Evolutionary conservation across 768 basidiomycete genomes (phyloP).

Genomic region (Serendipita sp.): DNA sequence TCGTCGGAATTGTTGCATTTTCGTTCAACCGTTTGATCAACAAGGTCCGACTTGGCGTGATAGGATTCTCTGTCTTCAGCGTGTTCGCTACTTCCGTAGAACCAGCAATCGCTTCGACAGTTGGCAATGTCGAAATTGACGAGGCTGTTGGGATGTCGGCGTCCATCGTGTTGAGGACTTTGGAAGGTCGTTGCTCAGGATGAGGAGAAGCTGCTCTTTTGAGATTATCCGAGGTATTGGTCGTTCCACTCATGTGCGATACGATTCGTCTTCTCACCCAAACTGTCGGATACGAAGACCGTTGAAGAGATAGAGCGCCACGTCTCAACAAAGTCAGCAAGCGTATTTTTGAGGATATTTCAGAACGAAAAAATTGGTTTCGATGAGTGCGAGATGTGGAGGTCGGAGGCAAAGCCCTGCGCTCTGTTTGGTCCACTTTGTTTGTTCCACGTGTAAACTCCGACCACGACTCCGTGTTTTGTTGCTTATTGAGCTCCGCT

Average conservation of each 20-base stretch:
- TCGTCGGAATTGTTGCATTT: slow-evolving; percentile 69
- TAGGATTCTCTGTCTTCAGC: not conserved
- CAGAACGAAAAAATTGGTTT: too few species aligned
- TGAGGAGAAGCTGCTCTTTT: not conserved
- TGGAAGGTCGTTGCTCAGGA: not conserved
- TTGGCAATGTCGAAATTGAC: not conserved
- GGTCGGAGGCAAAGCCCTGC: not conserved
- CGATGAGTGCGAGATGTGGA: too few species aligned
- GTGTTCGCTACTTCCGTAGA: not conserved
- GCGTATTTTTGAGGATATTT: too few species aligned
- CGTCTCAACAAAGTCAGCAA: too few species aligned
- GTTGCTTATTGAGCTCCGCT: too few species aligned
- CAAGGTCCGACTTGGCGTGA: slow-evolving; percentile 21
- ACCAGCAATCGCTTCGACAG: not conserved
- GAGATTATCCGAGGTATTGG: not conserved
- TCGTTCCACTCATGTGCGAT: not conserved
- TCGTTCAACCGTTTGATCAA: slow-evolving; percentile 75
- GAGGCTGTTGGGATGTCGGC: too few species aligned
- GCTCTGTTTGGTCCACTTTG: not conserved
- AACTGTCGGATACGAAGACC: too few species aligned
- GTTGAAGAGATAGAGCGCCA: too few species aligned
- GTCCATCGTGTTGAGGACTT: not conserved
- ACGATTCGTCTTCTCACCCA: too few species aligned
- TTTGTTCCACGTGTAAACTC: not conserved
- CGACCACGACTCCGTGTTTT: not conserved